phyloP scores from a whole-genome alignment of 2,329 filamentous ascomycete genomes.

The Alternaria hordeiaustralica region DNA sequence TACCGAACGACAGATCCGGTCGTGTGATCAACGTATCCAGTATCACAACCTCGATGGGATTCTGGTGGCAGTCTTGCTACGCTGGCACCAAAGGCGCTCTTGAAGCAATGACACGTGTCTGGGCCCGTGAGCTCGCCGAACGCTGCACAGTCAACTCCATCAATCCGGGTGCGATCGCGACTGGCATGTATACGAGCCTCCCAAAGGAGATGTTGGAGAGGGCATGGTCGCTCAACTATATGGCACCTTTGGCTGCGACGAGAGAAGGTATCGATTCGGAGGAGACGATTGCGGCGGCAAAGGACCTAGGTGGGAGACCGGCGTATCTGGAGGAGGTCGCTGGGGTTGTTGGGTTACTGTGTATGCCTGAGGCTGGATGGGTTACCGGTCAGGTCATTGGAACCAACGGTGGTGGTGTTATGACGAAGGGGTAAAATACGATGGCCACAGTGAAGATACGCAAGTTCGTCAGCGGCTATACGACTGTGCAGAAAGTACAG shows the following conservation, averaged over 20 bases:
- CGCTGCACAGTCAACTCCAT: constrained; percentile 66
- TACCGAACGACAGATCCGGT: constrained; percentile 69
- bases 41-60: constrained; percentile 61
- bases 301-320: constrained; percentile 58
- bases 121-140: constrained; percentile 65
- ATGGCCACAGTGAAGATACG: neutral
- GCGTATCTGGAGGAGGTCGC: constrained; percentile 72
- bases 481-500: neutral
- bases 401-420: constrained; percentile 76
- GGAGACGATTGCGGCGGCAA: constrained; percentile 64
- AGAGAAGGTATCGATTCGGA: constrained; percentile 47
- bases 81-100: constrained; percentile 68
- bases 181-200: constrained; percentile 63
- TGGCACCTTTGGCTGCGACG: constrained; percentile 67
- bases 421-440: constrained; percentile 42
- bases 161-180: constrained; percentile 66
- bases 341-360: constrained; percentile 75
- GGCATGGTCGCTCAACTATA: constrained; percentile 63
- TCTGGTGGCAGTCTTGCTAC: constrained; percentile 63
- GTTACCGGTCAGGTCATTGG: constrained; percentile 77
- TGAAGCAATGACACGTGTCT: constrained; percentile 69
- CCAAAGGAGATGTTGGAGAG: constrained; percentile 64
- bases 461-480: neutral
- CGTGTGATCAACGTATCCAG: constrained; percentile 66
- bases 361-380: constrained; percentile 70